A percentile compares a stretch with the other conserved stretches of the same genome.
These are phyloP conservation scores for Alternaria triticimaculans DNA, from an alignment of 2,329 filamentous ascomycete genomes.

Conservation along the genomic window DNA sequence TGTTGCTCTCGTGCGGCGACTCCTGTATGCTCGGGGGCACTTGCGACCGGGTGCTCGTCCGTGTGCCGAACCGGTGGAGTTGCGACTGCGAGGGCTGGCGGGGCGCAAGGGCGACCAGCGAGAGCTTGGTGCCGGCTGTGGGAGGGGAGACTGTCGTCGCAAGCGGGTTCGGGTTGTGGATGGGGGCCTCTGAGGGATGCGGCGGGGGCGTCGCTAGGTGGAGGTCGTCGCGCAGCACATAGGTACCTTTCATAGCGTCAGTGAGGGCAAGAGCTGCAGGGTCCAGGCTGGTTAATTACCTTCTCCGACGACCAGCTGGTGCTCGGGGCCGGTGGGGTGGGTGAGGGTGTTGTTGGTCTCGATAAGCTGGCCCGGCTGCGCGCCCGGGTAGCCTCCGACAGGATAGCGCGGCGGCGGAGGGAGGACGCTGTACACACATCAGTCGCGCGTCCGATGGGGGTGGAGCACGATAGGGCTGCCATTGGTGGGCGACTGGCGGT, in stretches of 20 bases:
- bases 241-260: constrained; percentile 69
- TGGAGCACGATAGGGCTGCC: constrained; percentile 24
- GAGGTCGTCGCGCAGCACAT: constrained; percentile 87
- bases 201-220: constrained; percentile 92
- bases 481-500: constrained; percentile 32
- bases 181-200: constrained; percentile 89
- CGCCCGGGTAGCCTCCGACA: constrained; percentile 74
- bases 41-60: constrained; percentile 50
- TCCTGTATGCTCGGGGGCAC: constrained; percentile 57
- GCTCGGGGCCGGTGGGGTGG: constrained; percentile 80
- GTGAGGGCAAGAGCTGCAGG: constrained; percentile 20
- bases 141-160: constrained; percentile 85
- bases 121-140: constrained; percentile 82
- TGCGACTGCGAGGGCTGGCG: constrained; percentile 52
- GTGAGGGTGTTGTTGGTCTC: constrained; percentile 92
- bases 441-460: constrained; percentile 30
- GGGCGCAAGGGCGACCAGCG: constrained; percentile 73
- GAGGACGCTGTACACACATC: constrained; percentile 62
- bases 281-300: constrained; percentile 59
- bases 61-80: constrained; percentile 51
- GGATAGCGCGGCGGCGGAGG: constrained; percentile 87
- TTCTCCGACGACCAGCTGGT: constrained; percentile 92
- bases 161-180: constrained; percentile 88
- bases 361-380: constrained; percentile 76
- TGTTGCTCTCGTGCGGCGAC: constrained; percentile 51